Base-by-base conservation (phyloP, 345 rosid species). In the Arabis alpina region DNA sequence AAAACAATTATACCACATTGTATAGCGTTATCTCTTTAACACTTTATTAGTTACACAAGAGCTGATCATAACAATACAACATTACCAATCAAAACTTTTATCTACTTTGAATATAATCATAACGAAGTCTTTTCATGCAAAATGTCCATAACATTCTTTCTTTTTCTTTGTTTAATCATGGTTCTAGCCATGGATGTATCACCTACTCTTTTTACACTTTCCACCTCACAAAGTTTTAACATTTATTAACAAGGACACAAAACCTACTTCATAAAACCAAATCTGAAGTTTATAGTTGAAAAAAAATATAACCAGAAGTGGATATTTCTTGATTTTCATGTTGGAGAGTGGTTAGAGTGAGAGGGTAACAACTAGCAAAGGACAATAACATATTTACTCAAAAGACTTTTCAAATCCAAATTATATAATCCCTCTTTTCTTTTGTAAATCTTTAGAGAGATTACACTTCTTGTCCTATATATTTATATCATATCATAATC, bases 381-480 rank as follows among this genome's bases (percentile, higher is more conserved):
- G 56, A 60, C 78, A 74, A 49, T 13, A 59, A 58, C 52, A 50
- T 4, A 43, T 4, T 66, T 64, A n/a, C 7, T 24, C n/a, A n/a
- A 19, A 57, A 73, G 37, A 36, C 60, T 73, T 66, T 58, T 66
- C 61, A 66, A 66, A 67, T 69, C 44, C 58, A 61, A 47, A 68
- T n/a, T 1, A 34, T 40, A 58, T 68, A 75, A 68, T 68, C 73
- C 61, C 63, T 67, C 39, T 58, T 19, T 59, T 44, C 56, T 44
- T 68, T 53, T 53, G 59, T 68, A 68, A 61, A 62, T 54, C 59
- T 54, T 28, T 61, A 28, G 64, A 68, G 78, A 67, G 78, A 74
- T 67, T 74, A 74, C 73, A 74, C 11, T 52, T 66, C 37, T 74
- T 66, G 77, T 59, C 72, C 77, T 66, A 51, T 74, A 75, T 74